These are phyloP conservation scores for Cephalotrichum gorgonifer DNA, from an alignment of 2,329 filamentous ascomycete genomes.

Conservation along the genomic window DNA sequence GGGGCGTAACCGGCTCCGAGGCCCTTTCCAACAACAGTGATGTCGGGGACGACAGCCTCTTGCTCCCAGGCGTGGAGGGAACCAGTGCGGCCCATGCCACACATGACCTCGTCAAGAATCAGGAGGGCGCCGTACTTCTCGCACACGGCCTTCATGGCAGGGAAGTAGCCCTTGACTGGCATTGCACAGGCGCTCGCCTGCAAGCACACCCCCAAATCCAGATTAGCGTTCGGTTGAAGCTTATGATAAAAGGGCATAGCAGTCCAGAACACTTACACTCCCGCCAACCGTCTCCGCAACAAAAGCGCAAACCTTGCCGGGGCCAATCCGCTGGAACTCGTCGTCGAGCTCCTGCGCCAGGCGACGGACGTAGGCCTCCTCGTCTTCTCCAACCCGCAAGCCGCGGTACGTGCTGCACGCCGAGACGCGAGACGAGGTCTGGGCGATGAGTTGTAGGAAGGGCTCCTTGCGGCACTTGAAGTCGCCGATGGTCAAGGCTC, in stretches of 20 bases:
- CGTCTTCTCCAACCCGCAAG: conserved; percentile 37
- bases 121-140: conserved; percentile 61
- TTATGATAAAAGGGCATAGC: neutral
- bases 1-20: conserved; percentile 54
- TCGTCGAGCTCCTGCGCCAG: conserved; percentile 55
- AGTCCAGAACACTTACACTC: conserved; percentile 33
- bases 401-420: conserved; percentile 58
- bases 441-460: conserved; percentile 46
- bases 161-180: conserved; percentile 56
- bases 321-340: conserved; percentile 54
- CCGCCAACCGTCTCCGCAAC: conserved; percentile 9
- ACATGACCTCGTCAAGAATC: conserved; percentile 75
- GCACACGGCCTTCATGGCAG: conserved; percentile 58
- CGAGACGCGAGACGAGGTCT: conserved; percentile 50
- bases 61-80: conserved; percentile 53
- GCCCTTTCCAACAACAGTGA: conserved; percentile 57
- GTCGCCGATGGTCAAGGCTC: conserved; percentile 53
- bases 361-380: conserved; percentile 47
- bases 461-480: conserved; percentile 48
- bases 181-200: conserved; percentile 52
- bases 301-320: conserved; percentile 59
- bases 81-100: conserved; percentile 50
- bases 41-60: conserved; percentile 48
- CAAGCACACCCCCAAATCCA: too few species aligned
- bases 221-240: neutral